Conservation (phyloP, 306 rosid genomes). For the Cajanus cajan region DNA sequence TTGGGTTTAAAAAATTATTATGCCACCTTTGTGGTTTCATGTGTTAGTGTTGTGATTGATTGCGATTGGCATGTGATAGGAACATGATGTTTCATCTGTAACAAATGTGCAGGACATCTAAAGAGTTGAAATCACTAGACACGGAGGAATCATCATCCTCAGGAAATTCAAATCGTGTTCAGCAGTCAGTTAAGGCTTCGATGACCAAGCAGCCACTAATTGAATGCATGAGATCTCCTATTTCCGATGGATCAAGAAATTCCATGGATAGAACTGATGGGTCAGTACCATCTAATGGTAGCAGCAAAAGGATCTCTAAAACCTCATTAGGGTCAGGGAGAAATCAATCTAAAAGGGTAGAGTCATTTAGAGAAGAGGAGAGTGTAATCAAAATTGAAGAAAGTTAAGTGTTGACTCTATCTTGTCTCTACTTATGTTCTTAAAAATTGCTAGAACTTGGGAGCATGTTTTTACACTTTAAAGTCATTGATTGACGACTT, state of each 20-base stretch:
- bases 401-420: constrained; percentile 67
- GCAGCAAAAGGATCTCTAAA: constrained; percentile 55
- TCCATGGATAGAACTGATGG: constrained; percentile 54
- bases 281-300: constrained; percentile 39
- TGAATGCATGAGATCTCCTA: constrained; percentile 65
- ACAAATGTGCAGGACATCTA: constrained; percentile 52
- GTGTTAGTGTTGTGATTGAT: constrained; percentile 13
- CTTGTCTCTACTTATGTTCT: constrained; percentile 21
- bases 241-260: constrained; percentile 61
- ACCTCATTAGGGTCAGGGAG: constrained; percentile 42
- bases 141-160: constrained; percentile 53
- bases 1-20: background rate
- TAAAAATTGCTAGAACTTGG: background rate
- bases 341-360: constrained; percentile 52
- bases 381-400: constrained; percentile 81
- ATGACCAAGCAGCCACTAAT: constrained; percentile 53
- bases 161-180: constrained; percentile 63
- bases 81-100: constrained; percentile 15
- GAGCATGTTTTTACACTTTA: background rate
- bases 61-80: constrained; percentile 20
- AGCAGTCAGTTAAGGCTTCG: constrained; percentile 62
- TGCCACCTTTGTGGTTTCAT: background rate
- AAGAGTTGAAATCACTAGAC: constrained; percentile 52
- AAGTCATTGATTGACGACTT: constrained; percentile 37
- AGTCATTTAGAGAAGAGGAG: constrained; percentile 67